Base-by-base conservation (phyloP, 2,329 filamentous ascomycete species). In the Phyllosticta ampelicida region DNA sequence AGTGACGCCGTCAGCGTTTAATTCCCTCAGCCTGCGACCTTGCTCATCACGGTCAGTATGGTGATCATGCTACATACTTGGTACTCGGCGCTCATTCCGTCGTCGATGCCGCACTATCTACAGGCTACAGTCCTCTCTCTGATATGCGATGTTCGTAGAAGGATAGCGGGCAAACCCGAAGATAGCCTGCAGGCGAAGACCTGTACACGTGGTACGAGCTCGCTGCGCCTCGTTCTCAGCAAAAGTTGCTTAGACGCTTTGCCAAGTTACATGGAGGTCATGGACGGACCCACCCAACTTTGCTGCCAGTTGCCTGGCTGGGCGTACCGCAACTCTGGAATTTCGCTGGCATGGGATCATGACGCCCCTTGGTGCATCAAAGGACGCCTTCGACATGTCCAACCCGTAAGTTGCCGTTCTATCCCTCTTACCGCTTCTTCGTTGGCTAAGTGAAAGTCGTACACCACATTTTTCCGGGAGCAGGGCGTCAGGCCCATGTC, bases 61-160 rank as follows among this genome's bases (percentile, higher is more conserved):
- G 66, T 69, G 0, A 65, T 65, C 16, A 75, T 77, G 51, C 61
- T 76, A 1, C 75, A 78, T 62, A 9, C 77, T 3, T 78, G 75
- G 76, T 78, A 78, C 63, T 79, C 76, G 0, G 71, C 72, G 1
- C 55, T 70, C 3, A 19, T 77, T 0, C 64, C 67, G 0, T 20
- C 58, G 5, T 48, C 30, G 1, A 61, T 71, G 53, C 9, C 68
- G 1, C 18, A 64, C 0, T 48, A 61, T 1, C 60, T 76, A 3
- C 60, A 64, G 13, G 21, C 53, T 0, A 49, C 56, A 0, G 60
- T 75, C 11, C 60, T 66, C 0, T 69, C 70, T 1, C 56, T 68
- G 1, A 66, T 78, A 10, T 29, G 73, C 30, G 61, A 68, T 4
- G 66, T 74, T 0, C 70, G 69, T 36, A 54, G 48, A 2, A 72